phyloP scores from a whole-genome alignment of 1,284 basidiomycete genomes.

The Ceraceosorus guamensis region DNA sequence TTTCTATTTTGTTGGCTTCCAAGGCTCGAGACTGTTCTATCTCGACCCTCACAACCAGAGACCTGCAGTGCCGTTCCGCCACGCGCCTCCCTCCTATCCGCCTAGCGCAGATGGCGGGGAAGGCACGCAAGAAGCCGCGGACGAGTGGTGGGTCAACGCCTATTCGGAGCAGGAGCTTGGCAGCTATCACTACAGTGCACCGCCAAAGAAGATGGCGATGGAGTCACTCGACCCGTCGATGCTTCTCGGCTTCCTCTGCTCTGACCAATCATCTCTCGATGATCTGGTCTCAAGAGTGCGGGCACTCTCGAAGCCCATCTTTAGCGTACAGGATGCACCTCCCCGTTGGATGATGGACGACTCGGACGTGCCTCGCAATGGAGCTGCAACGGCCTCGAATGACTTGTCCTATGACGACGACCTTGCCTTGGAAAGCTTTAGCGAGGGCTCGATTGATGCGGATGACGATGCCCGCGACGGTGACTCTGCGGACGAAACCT shows the following conservation, averaged over 20 bases:
- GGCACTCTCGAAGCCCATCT: constrained; percentile 41
- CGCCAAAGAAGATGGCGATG: constrained; percentile 78
- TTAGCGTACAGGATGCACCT: constrained; percentile 60
- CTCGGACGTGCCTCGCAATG: constrained; percentile 51
- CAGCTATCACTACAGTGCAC: constrained; percentile 88
- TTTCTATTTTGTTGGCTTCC: constrained; percentile 92
- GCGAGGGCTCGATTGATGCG: constrained; percentile 21
- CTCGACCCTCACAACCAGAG: constrained; percentile 90
- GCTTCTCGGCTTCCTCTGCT: constrained; percentile 84
- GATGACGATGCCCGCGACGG: background rate
- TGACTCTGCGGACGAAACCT: background rate
- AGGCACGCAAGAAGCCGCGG: constrained; percentile 4
- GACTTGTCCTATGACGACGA: constrained; percentile 72
- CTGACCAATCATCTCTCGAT: constrained; percentile 71
- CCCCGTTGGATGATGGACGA: constrained; percentile 70
- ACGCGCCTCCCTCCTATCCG: constrained; percentile 52
- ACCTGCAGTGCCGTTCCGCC: constrained; percentile 67
- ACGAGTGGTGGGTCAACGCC: constrained; percentile 58
- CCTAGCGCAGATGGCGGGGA: background rate
- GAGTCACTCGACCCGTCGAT: constrained; percentile 90
- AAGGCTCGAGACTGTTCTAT: constrained; percentile 67
- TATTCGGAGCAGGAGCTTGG: constrained; percentile 63
- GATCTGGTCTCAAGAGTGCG: constrained; percentile 64
- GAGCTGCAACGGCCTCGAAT: constrained; percentile 56
- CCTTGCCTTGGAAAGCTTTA: constrained; percentile 52